Base-by-base conservation (phyloP, 1,139 yeast genomes). In the Debaryomyces subglobosus region DNA sequence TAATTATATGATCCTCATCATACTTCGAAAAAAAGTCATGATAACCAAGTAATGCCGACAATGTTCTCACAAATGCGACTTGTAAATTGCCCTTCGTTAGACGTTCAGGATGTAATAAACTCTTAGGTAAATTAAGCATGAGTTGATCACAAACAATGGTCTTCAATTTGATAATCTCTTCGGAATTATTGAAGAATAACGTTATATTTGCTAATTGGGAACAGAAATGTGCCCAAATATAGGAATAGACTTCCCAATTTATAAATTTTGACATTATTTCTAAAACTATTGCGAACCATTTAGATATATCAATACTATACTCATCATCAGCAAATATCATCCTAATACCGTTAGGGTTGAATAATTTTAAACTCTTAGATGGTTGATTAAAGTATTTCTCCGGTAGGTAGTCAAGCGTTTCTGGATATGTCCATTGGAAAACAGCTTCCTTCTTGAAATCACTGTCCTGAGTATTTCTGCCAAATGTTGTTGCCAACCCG, bases 231-330 rank as follows among this genome's bases (percentile, higher is more conserved):
- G 87, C 82, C 74, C 88, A 72, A 1, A 84, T 65, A 58, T 75
- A 86, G 0, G 91, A 82, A 60, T 84, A 89, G 1, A 84, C 64
- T 52, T 86, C 94, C 92, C 94, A 88, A 49, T 80, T 77, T 20
- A 79, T 71, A 37, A 85, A 86, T 12, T 72, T 69, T n/a, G 75
- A 77, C 58, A 86, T 63, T 0, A 86, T 71, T 12, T 69, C 67
- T 15, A 79, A 63, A 2, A 85, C 81, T 12, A 82, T 55, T 2
- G 72, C 63, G 7, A 86, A 65, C 87, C 90, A 84, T 15, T 63
- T 58, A 4, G 77, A 63, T 16, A 84, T 69, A 54, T 84, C 82
- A 15, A 83, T 64, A 9, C 63, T 50, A 43, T 53, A 49, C 10
- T 53, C 57, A 5, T 52, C 53, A 7, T 50, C 45, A 1, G 49